Conservation (phyloP, 1,284 basidiomycete species). For the Dichomitus squalens region DNA sequence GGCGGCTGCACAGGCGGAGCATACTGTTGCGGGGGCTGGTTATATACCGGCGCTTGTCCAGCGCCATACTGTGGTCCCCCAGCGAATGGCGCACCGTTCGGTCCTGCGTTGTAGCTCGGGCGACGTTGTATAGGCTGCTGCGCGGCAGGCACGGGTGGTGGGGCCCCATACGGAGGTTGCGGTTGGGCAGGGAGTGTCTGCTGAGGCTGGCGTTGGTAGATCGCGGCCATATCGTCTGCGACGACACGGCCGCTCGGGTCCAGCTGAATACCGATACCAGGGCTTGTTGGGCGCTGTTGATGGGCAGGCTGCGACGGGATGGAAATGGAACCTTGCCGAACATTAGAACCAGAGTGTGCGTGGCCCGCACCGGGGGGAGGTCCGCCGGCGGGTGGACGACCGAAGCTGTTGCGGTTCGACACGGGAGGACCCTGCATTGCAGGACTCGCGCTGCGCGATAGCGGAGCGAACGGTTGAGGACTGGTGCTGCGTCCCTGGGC, state of each 20-base stretch:
- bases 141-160: constrained; percentile 28
- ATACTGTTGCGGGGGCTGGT: constrained; percentile 8
- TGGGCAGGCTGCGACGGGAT: constrained; percentile 28
- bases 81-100: constrained; percentile 20
- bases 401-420: constrained; percentile 26
- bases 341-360: constrained; percentile 17
- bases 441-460: constrained; percentile 54
- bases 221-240: constrained; percentile 78
- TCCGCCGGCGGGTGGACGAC: constrained; percentile 22
- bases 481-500: constrained; percentile 68
- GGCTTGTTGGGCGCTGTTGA: constrained; percentile 38
- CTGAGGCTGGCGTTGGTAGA: constrained; percentile 41
- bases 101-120: constrained; percentile 27
- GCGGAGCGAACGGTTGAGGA: constrained; percentile 50
- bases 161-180: constrained; percentile 28
- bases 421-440: constrained; percentile 23
- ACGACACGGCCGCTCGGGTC: constrained; percentile 79
- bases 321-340: constrained; percentile 27
- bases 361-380: constrained; percentile 15
- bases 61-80: constrained; percentile 18
- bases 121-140: constrained; percentile 32
- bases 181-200: constrained; percentile 28
- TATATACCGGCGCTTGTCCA: constrained; percentile 21
- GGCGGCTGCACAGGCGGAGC: constrained; percentile 17
- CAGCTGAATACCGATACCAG: constrained; percentile 72